Base-by-base conservation (phyloP, 257 asterid species). In the Capsicum pubescens region DNA sequence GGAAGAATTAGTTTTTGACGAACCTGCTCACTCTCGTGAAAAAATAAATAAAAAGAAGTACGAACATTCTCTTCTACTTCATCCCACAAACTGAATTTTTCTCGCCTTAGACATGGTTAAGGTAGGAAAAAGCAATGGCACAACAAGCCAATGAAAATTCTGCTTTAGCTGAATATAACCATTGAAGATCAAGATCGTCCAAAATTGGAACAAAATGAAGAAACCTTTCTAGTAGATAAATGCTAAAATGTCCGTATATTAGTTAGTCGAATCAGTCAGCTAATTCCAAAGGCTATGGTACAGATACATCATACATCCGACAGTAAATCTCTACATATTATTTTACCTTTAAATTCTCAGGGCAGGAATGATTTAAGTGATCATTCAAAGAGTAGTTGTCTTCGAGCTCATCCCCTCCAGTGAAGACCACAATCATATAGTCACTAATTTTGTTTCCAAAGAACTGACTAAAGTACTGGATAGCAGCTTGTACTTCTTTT, bases 371-470 rank as follows among this genome's bases (percentile, higher is more conserved):
- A 61, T 91, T 87, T 88, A 93, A 88, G 79, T 79, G 90, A 82
- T 87, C 91, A 59, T 90, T 92, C 61, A 93, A 83, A n/a, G 91
- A 86, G 74, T 71, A 93, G 32, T 87, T 84, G n/a, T 95, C 94
- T 84, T 94, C 93, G 61, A 91, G 95, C 12, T 90, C 94, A 84
- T 95, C 98, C 46, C 98, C 99, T 21, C 95, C 95, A 12, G 99
- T 93, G 87, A 93, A 94, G 84, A 94, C 93, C 14, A 93, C 81
- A 74, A 94, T 89, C 95, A 94, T 91, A 76, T 91, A 93, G 50
- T 93, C 91, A 44, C 86, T 84, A 26, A 95, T 91, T 83, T 89
- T 91, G 86, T 83, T 72, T 46, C 97, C 97, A 82, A 94, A 94
- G 69, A 93, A 91, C 50, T 90, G 83, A 36, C 84, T 82, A 86